Evolutionary conservation across 169 alveolate species (phyloP).

Genomic region (Besnoitia besnoiti): DNA sequence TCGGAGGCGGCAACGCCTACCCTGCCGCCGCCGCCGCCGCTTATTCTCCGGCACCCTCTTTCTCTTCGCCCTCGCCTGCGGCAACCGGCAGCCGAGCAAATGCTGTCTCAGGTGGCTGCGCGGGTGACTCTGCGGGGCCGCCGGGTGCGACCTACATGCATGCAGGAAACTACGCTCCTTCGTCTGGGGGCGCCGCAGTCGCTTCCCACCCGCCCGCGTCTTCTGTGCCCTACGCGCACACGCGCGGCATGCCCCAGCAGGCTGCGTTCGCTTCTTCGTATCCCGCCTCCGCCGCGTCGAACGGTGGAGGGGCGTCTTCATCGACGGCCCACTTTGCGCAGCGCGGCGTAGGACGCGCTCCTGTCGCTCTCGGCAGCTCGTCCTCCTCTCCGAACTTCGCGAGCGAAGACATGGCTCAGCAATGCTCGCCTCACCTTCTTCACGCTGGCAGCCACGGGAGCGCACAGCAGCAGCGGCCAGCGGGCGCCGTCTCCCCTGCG

Average conservation of each 20-base stretch:
- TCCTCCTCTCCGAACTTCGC: background rate
- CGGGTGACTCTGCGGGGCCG: background rate
- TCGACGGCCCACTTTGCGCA: background rate
- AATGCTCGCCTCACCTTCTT: background rate
- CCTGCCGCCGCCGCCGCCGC: background rate
- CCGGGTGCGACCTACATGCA: background rate
- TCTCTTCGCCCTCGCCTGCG: background rate
- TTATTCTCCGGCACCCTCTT: background rate
- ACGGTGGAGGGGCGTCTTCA: background rate
- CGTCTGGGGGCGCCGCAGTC: background rate
- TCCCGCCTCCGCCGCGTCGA: background rate
- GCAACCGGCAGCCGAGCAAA: background rate
- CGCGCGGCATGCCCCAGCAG: background rate
- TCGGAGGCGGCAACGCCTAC: background rate
- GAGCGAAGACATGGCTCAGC: background rate
- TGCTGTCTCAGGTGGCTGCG: background rate
- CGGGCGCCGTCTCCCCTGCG: background rate
- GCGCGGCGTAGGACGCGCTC: background rate
- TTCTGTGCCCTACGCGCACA: background rate
- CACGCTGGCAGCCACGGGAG: background rate
- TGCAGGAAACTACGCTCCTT: background rate
- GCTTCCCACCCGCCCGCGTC: background rate
- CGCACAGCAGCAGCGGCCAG: background rate
- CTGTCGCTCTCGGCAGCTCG: background rate
- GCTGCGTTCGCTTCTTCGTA: background rate